Percentiles rank a stretch among this genome's conserved stretches.
Conservation (phyloP, 306 rosid genomes). For the Cicer bijugum region DNA sequence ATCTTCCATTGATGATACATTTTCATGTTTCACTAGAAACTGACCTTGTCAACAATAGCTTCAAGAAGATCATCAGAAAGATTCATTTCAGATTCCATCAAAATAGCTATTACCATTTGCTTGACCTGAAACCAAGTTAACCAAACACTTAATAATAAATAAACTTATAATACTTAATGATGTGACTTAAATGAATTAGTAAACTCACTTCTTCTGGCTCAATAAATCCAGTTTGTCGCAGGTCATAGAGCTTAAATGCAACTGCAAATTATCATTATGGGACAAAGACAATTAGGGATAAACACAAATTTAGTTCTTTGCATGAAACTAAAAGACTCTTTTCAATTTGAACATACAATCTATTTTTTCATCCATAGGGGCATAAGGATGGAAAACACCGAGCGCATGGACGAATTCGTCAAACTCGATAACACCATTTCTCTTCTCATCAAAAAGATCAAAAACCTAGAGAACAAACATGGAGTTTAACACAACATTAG, state of each 20-base stretch:
- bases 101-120: conserved; percentile 80
- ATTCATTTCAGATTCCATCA: conserved; percentile 67
- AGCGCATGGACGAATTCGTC: conserved; percentile 79
- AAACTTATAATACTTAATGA: neutral
- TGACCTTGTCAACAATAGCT: conserved; percentile 71
- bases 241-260: conserved; percentile 83
- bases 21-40: conserved; percentile 30
- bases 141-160: conserved; percentile 34
- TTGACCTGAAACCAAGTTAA: conserved; percentile 64
- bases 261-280: conserved; percentile 54
- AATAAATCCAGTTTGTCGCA: conserved; percentile 78
- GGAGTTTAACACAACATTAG: neutral
- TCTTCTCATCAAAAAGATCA: conserved; percentile 75
- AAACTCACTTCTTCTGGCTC: conserved; percentile 82
- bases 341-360: conserved; percentile 61
- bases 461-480: conserved; percentile 61
- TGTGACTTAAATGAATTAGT: neutral
- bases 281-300: conserved; percentile 25
- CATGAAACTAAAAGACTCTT: conserved; percentile 23
- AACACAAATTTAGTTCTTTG: conserved; percentile 25
- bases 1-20: neutral
- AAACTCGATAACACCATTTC: conserved; percentile 83
- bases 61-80: conserved; percentile 79
- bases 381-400: conserved; percentile 73
- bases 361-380: conserved; percentile 70